Conservation (phyloP, 176 grass and related monocot species). For the Hsuehochloa calcarea region DNA sequence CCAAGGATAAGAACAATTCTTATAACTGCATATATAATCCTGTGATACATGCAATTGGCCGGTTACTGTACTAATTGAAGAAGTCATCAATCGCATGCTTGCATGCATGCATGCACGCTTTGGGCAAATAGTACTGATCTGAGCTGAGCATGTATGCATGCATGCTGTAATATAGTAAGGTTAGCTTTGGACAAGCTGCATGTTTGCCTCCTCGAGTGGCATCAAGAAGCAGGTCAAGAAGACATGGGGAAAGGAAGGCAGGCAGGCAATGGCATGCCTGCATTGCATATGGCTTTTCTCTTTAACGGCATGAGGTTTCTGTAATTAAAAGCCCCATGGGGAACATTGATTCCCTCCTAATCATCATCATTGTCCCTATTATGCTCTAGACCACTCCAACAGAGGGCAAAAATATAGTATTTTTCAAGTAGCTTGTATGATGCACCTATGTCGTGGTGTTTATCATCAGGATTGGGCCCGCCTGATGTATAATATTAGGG, state of each 20-base stretch:
- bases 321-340: conserved; percentile 47
- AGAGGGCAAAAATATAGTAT: background rate
- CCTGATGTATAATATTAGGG: conserved; percentile 39
- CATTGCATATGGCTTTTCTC: conserved; percentile 26
- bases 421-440: conserved; percentile 3
- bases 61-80: background rate
- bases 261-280: background rate
- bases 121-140: background rate
- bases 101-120: background rate
- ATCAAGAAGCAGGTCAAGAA: conserved; percentile 20
- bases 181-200: conserved; percentile 24
- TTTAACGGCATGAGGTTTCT: conserved; percentile 57
- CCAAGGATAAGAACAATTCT: conserved; percentile 7
- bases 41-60: background rate
- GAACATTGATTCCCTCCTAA: conserved; percentile 66
- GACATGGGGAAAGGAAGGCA: background rate
- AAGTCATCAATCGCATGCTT: background rate
- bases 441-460: conserved; percentile 17
- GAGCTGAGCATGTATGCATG: background rate
- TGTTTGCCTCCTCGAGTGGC: conserved; percentile 48
- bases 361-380: conserved; percentile 59
- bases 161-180: conserved; percentile 6
- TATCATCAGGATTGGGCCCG: conserved; percentile 13
- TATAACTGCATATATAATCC: background rate
- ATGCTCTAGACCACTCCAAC: conserved; percentile 35